phyloP scores from a whole-genome alignment of 106 monocot genomes.

The Dioscorea alata region DNA sequence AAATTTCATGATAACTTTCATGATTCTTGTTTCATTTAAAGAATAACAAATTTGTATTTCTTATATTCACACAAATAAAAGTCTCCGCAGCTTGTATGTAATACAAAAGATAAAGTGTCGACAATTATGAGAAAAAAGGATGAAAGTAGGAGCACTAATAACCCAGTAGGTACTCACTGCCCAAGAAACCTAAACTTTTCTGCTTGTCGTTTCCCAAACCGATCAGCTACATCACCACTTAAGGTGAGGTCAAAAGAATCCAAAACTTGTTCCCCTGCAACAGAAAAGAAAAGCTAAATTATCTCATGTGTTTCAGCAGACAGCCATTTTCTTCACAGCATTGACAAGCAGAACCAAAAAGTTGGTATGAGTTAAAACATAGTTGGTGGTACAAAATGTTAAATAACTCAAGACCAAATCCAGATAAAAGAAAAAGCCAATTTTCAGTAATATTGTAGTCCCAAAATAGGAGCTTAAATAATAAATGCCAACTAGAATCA shows the following conservation, averaged over 20 bases:
- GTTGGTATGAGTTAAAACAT: too few relatives aligned
- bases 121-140: background rate
- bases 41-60: too few relatives aligned
- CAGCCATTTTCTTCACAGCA: background rate
- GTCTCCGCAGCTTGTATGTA: too few relatives aligned
- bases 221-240: conserved; percentile 57
- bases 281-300: background rate
- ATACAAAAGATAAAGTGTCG: background rate
- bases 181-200: conserved; percentile 79
- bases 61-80: too few relatives aligned
- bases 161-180: conserved; percentile 40
- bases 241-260: conserved; percentile 16
- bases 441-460: background rate
- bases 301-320: background rate
- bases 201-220: conserved; percentile 74
- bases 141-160: background rate
- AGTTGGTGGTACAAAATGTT: too few relatives aligned
- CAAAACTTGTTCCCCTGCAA: conserved; percentile 29
- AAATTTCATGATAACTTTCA: too few relatives aligned
- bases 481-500: background rate
- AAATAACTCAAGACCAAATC: background rate
- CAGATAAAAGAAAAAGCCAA: background rate
- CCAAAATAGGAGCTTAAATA: too few relatives aligned
- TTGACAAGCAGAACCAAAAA: too few relatives aligned
- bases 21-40: too few relatives aligned